Evolutionary conservation across 78 protist genomes (phyloP).

Genomic region (Dictyostelium firmibasis): DNA sequence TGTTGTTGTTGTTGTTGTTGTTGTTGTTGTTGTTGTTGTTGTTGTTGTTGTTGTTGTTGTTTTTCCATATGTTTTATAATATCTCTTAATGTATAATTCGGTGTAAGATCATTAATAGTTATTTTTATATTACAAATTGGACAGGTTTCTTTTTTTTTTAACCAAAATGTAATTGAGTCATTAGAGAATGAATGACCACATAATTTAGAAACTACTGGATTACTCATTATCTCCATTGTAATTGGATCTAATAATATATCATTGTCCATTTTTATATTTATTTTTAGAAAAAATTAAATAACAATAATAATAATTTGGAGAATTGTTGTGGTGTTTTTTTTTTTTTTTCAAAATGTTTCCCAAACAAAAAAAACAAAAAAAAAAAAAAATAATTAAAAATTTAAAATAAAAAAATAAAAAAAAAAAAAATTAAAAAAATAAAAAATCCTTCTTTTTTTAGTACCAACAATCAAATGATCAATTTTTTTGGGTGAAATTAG

Average conservation of each 20-base stretch:
- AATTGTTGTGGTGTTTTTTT: too few species aligned
- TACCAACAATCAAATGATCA: too few species aligned
- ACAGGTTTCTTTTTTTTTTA: conserved; percentile 16
- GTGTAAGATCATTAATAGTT: neutral
- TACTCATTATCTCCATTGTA: neutral
- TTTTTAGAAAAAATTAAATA: neutral
- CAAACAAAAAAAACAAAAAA: too few species aligned
- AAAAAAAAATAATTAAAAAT: too few species aligned
- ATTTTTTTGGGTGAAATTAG: too few species aligned
- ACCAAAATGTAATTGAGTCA: conserved; percentile 22
- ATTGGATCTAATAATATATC: conserved; percentile 8
- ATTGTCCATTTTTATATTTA: neutral
- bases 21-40: neutral
- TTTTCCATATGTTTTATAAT: neutral
- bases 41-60: neutral
- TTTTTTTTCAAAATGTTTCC: too few species aligned
- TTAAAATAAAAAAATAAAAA: too few species aligned
- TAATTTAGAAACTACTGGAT: conserved; percentile 35
- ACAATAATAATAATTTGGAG: too few species aligned
- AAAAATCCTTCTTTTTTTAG: too few species aligned
- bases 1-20: neutral
- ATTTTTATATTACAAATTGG: conserved; percentile 38
- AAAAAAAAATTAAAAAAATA: too few species aligned
- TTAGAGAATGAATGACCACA: conserved; percentile 64
- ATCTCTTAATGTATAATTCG: conserved; percentile 57